A percentile compares a stretch with the other conserved stretches of the same genome.
These are phyloP conservation scores for Nitzschia sp. DNA, from an alignment of 108 stramenopile species.

Conservation along the genomic window DNA sequence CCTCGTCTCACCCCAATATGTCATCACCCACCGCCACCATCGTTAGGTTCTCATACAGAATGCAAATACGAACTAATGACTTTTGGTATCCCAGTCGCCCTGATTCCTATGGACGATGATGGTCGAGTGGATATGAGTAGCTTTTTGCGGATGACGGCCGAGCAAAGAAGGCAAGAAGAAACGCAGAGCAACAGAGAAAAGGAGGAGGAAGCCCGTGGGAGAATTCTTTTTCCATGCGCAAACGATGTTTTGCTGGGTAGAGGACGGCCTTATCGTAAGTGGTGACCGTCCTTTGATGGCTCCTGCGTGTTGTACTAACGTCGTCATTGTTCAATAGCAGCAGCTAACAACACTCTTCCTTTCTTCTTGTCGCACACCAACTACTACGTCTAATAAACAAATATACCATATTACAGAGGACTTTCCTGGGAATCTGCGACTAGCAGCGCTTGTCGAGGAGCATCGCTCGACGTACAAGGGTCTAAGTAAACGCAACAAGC, in stretches of 20 bases:
- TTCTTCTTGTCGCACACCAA: neutral
- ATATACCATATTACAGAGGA: constrained; percentile 3
- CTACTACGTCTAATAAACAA: too few species aligned
- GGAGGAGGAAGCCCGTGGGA: neutral
- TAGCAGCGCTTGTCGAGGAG: constrained; percentile 11
- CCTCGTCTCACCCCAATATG: neutral
- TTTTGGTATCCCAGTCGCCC: constrained; percentile 25
- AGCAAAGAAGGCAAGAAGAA: neutral
- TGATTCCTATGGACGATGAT: constrained; percentile 9
- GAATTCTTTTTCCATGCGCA: constrained; percentile 8
- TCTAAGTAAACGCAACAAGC: constrained; percentile 2
- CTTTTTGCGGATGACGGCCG: neutral
- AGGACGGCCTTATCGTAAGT: constrained; percentile 24
- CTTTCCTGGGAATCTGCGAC: constrained; percentile 14
- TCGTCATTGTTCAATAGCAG: neutral
- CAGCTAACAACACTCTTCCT: neutral
- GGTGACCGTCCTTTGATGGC: neutral
- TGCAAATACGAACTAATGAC: constrained; percentile 21
- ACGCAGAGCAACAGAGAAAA: neutral
- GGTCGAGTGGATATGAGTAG: neutral
- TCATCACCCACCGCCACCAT: neutral
- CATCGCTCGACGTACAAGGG: constrained; percentile 6
- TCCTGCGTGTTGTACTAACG: neutral
- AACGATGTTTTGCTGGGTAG: constrained; percentile 32
- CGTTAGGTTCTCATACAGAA: constrained; percentile 19